Base-by-base conservation (phyloP, 495 filamentous ascomycete species). In the Neurospora hispaniola region DNA sequence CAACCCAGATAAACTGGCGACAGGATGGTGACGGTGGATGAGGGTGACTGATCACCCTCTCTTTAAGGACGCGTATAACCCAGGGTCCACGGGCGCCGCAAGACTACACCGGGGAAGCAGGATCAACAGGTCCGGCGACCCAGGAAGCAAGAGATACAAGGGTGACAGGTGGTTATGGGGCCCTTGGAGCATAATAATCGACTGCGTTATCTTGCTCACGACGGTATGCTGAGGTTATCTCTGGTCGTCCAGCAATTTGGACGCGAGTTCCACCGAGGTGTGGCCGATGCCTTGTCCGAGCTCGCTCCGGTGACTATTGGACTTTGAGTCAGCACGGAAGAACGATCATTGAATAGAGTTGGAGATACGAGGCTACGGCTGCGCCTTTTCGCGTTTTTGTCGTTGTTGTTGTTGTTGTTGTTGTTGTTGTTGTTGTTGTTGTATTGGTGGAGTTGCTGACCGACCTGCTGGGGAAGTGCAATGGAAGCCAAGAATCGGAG, bases 81-180 rank as follows among this genome's bases (percentile, higher is more conserved):
- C 6, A 23, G 62, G 73, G n/a, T 69, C 20, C 62, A n/a, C 14
- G 54, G 41, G 69, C 16, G 39, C 74, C 71, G 72, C 72, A 73
- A 38, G 70, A 69, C 69, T 14, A 71, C 74, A 71, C 46, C 72
- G 72, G 72, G 74, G 74, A 74, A 74, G 74, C 72, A 74, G 59
- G 69, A 59, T 20, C 40, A 44, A 23, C 42, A 42, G 31, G 71
- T 73, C 73, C 69, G 42, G 71, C 38, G 69, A 73, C 38, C 20
- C 59, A 72, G 35, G 35, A 69, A 42, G 20, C 68, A 41, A 39
- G 68, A 66, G 54, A 62, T 35, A 62, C 27, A 27, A 27, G 10
- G 20, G 20, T 5, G 4, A 1, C 27, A 38, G 11, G 11, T 27
- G 20, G 48, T 11, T 59, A 31, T 20, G 11, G 20, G 2, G 23